Evolutionary conservation across 345 rosid genomes (phyloP).

Genomic region (Camelina laxa): DNA sequence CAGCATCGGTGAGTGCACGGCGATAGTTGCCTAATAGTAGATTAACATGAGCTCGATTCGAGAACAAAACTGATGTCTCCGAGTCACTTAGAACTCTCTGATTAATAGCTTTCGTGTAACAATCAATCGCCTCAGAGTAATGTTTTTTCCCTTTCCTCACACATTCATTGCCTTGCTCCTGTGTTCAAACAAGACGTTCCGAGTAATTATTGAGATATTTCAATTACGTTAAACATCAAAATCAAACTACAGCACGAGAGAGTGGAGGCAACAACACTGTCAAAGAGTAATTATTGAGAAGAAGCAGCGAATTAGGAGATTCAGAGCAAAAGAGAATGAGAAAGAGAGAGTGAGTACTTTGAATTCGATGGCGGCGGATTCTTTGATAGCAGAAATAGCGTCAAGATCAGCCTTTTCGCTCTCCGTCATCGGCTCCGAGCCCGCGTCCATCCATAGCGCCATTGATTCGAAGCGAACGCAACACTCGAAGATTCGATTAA

Average conservation of each 20-base stretch:
- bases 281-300: too few relatives aligned
- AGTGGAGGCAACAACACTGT: too few relatives aligned
- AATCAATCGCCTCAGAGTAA: conserved; percentile 76
- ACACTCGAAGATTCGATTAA: conserved; percentile 16
- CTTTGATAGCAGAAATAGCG: conserved; percentile 78
- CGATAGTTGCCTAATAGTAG: conserved; percentile 75
- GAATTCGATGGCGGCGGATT: conserved; percentile 85
- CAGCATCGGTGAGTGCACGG: conserved; percentile 78
- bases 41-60: conserved; percentile 90
- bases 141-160: conserved; percentile 89
- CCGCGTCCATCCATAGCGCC: conserved; percentile 91
- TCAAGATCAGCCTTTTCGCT: conserved; percentile 71
- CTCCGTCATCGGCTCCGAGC: conserved; percentile 69
- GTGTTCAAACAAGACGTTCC: conserved; percentile 25
- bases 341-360: conserved; percentile 57
- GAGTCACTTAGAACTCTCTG: conserved; percentile 64
- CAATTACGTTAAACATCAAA: not conserved
- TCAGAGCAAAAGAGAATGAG: not conserved
- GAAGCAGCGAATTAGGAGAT: not conserved
- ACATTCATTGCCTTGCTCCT: conserved; percentile 87
- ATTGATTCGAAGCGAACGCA: conserved; percentile 41
- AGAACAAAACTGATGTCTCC: conserved; percentile 69
- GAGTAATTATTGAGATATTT: not conserved
- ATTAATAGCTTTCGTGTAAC: conserved; percentile 79
- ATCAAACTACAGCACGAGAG: not conserved